These are phyloP conservation scores for Rhizopogon vinicolor DNA, from an alignment of 768 basidiomycete genomes.

Conservation along the genomic window DNA sequence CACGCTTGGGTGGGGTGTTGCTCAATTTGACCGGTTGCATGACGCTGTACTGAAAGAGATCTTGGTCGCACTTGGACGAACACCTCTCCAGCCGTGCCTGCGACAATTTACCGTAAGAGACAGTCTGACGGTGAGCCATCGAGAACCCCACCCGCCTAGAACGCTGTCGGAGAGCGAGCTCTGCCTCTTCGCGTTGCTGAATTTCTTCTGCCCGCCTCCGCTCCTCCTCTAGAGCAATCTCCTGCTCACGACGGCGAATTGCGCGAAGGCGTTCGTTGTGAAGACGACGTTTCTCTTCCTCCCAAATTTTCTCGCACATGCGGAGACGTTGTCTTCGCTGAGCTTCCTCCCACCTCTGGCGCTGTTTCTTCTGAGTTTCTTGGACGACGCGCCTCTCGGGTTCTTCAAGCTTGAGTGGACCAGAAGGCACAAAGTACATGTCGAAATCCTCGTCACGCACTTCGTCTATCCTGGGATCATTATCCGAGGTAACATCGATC, in stretches of 20 bases:
- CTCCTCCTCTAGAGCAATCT: constrained; percentile 19
- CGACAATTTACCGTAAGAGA: constrained; percentile 2
- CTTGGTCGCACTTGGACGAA: constrained; percentile 14
- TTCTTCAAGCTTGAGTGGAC: constrained; percentile 37
- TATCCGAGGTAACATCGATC: constrained; percentile 52
- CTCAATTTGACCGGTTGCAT: constrained; percentile 21
- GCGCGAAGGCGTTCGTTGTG: constrained; percentile 34
- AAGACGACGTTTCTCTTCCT: constrained; percentile 39
- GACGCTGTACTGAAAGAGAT: constrained; percentile 29
- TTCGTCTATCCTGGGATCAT: constrained; percentile 59
- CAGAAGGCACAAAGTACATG: constrained; percentile 32
- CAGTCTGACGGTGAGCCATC: not conserved
- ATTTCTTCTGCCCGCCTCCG: constrained; percentile 18
- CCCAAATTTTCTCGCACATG: constrained; percentile 46
- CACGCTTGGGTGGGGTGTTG: constrained; percentile 16
- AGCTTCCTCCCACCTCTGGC: constrained; percentile 28
- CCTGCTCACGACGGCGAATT: constrained; percentile 28
- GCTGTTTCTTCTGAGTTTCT: constrained; percentile 29
- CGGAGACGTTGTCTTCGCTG: constrained; percentile 36
- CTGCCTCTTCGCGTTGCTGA: constrained; percentile 6
- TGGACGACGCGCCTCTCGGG: constrained; percentile 34
- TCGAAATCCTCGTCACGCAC: constrained; percentile 49
- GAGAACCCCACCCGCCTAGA: constrained; percentile 17
- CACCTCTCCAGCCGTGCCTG: constrained; percentile 14
- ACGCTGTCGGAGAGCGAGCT: constrained; percentile 8